Evolutionary conservation across 2,329 filamentous ascomycete species (phyloP).

Genomic region (Trichophyton benhamiae): DNA sequence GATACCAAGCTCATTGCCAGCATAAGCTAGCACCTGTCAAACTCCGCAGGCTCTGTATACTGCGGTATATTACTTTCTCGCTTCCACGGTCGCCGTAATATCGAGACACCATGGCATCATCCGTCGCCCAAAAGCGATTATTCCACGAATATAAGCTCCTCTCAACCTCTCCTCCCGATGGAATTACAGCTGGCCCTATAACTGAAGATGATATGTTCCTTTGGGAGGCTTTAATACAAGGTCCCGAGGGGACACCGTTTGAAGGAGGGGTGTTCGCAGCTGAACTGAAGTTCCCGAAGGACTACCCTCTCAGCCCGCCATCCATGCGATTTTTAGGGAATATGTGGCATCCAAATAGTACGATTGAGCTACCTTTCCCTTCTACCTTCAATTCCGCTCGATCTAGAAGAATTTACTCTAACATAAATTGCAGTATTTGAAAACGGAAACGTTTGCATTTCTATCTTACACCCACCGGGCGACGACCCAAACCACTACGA

Average conservation of each 20-base stretch:
- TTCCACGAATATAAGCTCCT: slow-evolving; percentile 94
- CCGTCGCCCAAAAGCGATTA: slow-evolving; percentile 59
- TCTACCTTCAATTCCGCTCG: too few relatives aligned
- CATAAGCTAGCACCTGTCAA: not conserved
- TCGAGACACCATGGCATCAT: slow-evolving; percentile 30
- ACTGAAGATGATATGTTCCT: slow-evolving; percentile 89
- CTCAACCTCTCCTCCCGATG: slow-evolving; percentile 89
- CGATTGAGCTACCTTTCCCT: slow-evolving; percentile 12
- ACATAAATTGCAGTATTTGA: slow-evolving; percentile 51
- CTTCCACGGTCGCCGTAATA: not conserved
- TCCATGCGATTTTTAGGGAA: slow-evolving; percentile 92
- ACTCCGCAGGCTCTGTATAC: not conserved
- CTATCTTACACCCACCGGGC: slow-evolving; percentile 87
- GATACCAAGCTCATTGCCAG: not conserved
- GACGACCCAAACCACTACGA: slow-evolving; percentile 95
- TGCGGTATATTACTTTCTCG: not conserved
- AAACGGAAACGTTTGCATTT: slow-evolving; percentile 84
- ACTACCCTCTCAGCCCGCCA: slow-evolving; percentile 92
- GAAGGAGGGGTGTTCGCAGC: slow-evolving; percentile 93
- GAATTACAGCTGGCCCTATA: slow-evolving; percentile 87
- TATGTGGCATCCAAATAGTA: slow-evolving; percentile 95
- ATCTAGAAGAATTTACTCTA: not conserved
- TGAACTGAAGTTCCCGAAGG: slow-evolving; percentile 85
- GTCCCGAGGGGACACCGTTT: slow-evolving; percentile 88
- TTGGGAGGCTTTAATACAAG: slow-evolving; percentile 95